Percentiles rank a stretch among this genome's conserved stretches.
These are phyloP conservation scores for Tilletia walkeri DNA, from an alignment of 1,284 basidiomycete genomes.

Conservation along the genomic window DNA sequence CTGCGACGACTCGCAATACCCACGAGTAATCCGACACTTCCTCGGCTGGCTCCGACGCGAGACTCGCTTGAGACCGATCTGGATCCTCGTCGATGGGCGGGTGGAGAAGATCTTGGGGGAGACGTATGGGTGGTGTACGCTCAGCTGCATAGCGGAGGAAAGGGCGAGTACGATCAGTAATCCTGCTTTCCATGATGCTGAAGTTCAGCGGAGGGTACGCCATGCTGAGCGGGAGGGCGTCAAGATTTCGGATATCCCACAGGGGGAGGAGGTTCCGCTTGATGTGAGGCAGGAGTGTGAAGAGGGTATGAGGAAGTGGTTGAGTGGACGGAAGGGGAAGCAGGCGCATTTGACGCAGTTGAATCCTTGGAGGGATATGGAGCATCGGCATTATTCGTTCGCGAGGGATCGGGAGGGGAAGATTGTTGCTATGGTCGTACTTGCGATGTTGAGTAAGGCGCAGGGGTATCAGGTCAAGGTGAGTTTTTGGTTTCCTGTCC, in stretches of 20 bases:
- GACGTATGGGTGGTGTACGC: constrained; percentile 61
- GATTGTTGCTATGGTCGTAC: constrained; percentile 61
- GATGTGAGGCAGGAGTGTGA: constrained; percentile 58
- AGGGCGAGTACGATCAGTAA: constrained; percentile 59
- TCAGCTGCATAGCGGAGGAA: constrained; percentile 63
- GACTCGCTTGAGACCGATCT: constrained; percentile 61
- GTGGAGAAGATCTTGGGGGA: constrained; percentile 61
- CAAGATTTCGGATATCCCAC: constrained; percentile 50
- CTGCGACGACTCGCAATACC: constrained; percentile 59
- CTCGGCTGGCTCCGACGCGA: constrained; percentile 57
- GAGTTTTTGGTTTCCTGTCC: not conserved
- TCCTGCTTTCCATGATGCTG: constrained; percentile 59
- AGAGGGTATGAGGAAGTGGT: constrained; percentile 61
- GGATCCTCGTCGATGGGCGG: constrained; percentile 61
- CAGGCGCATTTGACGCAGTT: constrained; percentile 65
- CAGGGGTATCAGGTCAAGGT: constrained; percentile 64
- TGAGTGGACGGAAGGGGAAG: constrained; percentile 59
- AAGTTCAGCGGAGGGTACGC: constrained; percentile 61
- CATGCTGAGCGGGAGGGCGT: constrained; percentile 62
- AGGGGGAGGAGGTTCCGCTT: constrained; percentile 55
- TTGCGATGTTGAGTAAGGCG: constrained; percentile 62
- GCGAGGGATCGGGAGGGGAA: constrained; percentile 59
- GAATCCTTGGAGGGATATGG: constrained; percentile 62
- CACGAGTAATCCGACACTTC: constrained; percentile 59
- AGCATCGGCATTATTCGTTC: constrained; percentile 64